Conservation (phyloP, 768 basidiomycete species). For the Leccinellum rugosiceps region DNA sequence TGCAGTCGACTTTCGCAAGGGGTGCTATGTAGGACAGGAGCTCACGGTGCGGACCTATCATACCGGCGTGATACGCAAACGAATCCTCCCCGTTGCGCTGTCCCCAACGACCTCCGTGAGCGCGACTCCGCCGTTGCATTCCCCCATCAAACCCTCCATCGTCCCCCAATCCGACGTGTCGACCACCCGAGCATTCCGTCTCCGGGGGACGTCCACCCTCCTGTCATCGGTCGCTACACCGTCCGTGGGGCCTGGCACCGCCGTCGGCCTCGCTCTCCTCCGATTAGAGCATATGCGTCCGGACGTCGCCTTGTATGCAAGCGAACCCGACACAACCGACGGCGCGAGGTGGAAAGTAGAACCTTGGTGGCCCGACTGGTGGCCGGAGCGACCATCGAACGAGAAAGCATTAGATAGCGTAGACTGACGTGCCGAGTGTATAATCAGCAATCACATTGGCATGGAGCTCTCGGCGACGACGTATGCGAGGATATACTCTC, state of each 20-base stretch:
- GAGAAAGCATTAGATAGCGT: constrained; percentile 17
- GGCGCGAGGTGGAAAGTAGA: constrained; percentile 39
- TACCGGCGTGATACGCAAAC: constrained; percentile 86
- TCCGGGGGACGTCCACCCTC: constrained; percentile 73
- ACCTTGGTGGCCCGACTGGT: constrained; percentile 70
- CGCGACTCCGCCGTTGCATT: constrained; percentile 19
- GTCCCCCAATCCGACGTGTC: constrained; percentile 28
- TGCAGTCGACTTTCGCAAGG: constrained; percentile 93
- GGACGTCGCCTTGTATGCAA: constrained; percentile 20
- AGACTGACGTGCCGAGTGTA: constrained; percentile 9
- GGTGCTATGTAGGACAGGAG: constrained; percentile 98
- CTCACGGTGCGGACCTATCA: constrained; percentile 96
- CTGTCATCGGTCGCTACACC: constrained; percentile 49
- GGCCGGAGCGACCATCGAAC: constrained; percentile 37
- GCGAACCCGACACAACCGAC: constrained; percentile 13
- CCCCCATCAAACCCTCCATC: constrained; percentile 24
- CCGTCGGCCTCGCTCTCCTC: constrained; percentile 75
- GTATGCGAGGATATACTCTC: constrained; percentile 67
- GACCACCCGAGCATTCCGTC: constrained; percentile 42
- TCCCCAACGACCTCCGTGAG: constrained; percentile 34
- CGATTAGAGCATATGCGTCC: constrained; percentile 63
- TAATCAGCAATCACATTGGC: neutral
- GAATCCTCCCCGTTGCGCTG: constrained; percentile 74
- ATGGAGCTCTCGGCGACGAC: constrained; percentile 54
- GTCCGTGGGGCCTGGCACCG: constrained; percentile 20